These are phyloP conservation scores for Diutina ranongensis DNA, from an alignment of 1,139 yeast species.

Conservation along the genomic window DNA sequence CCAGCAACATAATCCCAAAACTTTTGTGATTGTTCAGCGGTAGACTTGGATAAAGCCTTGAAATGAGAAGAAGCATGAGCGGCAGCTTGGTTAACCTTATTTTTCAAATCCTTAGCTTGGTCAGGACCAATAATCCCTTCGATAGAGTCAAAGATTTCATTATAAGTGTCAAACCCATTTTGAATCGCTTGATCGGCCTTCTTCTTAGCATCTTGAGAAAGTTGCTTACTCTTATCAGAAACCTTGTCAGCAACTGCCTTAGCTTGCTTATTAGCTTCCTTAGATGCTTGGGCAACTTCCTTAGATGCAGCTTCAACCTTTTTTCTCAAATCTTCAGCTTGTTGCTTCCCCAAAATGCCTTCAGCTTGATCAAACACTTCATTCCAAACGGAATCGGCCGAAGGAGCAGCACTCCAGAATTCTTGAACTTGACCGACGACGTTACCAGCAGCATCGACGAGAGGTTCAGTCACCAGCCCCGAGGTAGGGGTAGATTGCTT, in stretches of 20 bases:
- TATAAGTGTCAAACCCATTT: neutral
- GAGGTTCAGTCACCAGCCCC: neutral
- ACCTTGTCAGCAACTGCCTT: neutral
- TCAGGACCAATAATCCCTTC: neutral
- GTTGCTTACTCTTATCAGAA: neutral
- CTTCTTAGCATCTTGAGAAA: neutral
- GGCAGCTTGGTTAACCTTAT: neutral
- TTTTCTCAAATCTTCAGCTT: neutral
- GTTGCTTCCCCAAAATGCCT: constrained; percentile 1
- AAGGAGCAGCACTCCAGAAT: neutral
- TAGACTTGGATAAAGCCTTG: neutral
- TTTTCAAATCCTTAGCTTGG: constrained; percentile 2
- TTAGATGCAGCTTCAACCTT: neutral
- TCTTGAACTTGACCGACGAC: neutral
- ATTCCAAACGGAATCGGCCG: neutral
- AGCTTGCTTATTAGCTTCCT: neutral
- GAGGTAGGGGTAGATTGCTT: neutral
- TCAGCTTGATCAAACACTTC: neutral
- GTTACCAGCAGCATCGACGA: constrained; percentile 1
- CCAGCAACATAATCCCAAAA: neutral
- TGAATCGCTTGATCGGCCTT: neutral
- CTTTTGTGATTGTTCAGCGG: neutral
- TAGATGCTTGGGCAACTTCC: neutral
- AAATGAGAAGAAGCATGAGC: neutral
- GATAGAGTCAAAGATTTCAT: neutral